Evolutionary conservation across 768 basidiomycete species (phyloP).

Genomic region (Leccinellum luteum): DNA sequence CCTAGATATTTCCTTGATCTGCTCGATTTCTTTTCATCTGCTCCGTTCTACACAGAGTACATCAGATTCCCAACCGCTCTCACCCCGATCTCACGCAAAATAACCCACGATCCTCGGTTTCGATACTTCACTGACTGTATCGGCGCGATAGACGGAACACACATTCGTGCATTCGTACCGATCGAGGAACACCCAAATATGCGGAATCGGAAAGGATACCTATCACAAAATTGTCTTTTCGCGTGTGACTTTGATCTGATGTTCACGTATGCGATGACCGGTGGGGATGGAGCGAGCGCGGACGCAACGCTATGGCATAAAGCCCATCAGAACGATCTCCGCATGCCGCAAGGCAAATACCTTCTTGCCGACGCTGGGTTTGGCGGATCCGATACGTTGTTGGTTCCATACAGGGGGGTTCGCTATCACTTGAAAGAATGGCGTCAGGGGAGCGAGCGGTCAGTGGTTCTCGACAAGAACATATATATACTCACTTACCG

Average conservation of each 20-base stretch:
- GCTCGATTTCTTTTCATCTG: no score
- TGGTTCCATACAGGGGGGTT: conserved; percentile 33
- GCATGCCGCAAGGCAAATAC: background rate
- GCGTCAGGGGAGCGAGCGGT: background rate
- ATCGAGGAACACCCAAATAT: conserved; percentile 4
- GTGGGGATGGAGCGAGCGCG: conserved; percentile 16
- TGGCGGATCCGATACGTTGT: background rate
- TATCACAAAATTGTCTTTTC: no score
- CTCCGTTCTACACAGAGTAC: no score
- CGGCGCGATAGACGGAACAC: background rate
- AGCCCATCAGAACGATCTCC: conserved; percentile 3
- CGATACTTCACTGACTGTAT: background rate
- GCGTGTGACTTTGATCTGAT: conserved; percentile 13
- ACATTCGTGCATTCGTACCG: background rate
- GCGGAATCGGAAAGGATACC: conserved; percentile 14
- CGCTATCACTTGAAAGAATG: background rate
- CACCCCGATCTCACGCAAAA: no score
- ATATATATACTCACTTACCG: background rate
- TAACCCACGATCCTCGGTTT: no score
- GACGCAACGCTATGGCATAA: conserved; percentile 13
- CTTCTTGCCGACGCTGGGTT: conserved; percentile 3
- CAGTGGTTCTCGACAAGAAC: background rate
- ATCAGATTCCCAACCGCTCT: no score
- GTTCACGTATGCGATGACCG: conserved; percentile 12
- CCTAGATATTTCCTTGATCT: no score